Evolutionary conservation across 139 green algal species (phyloP).

Genomic region (Tetratostichococcus sp.): DNA sequence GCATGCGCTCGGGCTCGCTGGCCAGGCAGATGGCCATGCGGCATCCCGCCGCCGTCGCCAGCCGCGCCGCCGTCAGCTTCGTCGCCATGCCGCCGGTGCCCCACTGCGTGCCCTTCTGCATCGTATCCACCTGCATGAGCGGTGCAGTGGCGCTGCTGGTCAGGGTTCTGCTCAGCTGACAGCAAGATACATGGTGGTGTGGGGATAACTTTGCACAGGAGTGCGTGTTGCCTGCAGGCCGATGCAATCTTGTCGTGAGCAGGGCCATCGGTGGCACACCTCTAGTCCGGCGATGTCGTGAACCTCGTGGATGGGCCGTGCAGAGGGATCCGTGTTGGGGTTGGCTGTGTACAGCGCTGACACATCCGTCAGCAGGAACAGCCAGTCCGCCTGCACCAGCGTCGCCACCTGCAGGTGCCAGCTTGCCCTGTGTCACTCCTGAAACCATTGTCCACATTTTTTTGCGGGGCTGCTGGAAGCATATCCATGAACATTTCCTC

Average conservation of each 20-base stretch:
- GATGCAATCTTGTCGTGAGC: no score
- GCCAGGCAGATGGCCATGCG: conserved; percentile 70
- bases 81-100: conserved; percentile 93
- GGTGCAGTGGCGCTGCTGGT: no score
- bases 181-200: neutral
- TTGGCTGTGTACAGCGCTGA: conserved; percentile 87
- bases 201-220: no score
- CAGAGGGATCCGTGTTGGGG: conserved; percentile 42
- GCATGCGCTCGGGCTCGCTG: conserved; percentile 43
- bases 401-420: conserved; percentile 65
- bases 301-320: conserved; percentile 67
- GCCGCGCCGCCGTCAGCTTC: conserved; percentile 89
- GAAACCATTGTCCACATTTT: no score
- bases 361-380: conserved; percentile 95
- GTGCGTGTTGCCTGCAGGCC: neutral
- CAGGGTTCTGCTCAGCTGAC: neutral
- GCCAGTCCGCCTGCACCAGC: conserved; percentile 81
- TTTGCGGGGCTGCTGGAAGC: no score
- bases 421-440: neutral
- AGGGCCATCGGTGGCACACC: conserved; percentile 13
- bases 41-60: conserved; percentile 81
- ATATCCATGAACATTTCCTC: no score
- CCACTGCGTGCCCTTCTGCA: conserved; percentile 69
- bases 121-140: conserved; percentile 55
- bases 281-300: conserved; percentile 59